These are phyloP conservation scores for Diaporthe eres DNA, from an alignment of 2,329 filamentous ascomycete species.

Conservation along the genomic window DNA sequence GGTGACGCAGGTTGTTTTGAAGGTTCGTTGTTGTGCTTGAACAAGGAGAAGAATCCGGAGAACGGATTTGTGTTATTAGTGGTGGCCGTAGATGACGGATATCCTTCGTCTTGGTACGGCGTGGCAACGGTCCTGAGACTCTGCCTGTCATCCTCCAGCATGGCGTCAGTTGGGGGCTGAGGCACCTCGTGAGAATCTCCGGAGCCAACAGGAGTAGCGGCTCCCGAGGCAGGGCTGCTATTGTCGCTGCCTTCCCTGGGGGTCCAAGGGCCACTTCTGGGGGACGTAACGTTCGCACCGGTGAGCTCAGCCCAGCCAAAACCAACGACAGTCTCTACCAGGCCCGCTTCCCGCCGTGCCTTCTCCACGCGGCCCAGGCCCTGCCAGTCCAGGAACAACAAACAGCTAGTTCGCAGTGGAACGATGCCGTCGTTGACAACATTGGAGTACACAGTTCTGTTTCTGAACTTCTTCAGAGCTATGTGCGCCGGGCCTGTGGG, in stretches of 20 bases:
- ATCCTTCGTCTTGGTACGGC: conserved; percentile 49
- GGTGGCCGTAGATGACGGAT: conserved; percentile 50
- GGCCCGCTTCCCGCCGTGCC: conserved; percentile 88
- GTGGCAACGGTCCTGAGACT: conserved; percentile 65
- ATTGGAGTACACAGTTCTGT: conserved; percentile 94
- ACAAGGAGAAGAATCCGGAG: conserved; percentile 79
- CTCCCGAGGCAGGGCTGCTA: conserved; percentile 44
- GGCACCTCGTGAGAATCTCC: conserved; percentile 72
- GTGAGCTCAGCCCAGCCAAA: conserved; percentile 97
- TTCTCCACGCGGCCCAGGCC: conserved; percentile 95
- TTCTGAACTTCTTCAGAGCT: conserved; percentile 88
- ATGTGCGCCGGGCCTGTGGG: conserved; percentile 92
- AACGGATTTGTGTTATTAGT: conserved; percentile 65
- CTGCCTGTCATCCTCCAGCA: conserved; percentile 75
- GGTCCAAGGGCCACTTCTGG: conserved; percentile 61
- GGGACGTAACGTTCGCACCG: conserved; percentile 70
- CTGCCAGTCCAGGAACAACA: conserved; percentile 98
- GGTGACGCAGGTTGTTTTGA: conserved; percentile 64
- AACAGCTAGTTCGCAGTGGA: conserved; percentile 91
- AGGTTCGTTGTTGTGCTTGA: conserved; percentile 69
- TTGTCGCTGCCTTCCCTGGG: conserved; percentile 50
- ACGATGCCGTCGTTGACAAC: conserved; percentile 99
- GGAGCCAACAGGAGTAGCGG: conserved; percentile 53
- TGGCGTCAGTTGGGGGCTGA: conserved; percentile 76
- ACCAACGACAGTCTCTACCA: conserved; percentile 92